These are phyloP conservation scores for Candida sp. DNA, from an alignment of 1,139 yeast genomes.

Conservation along the genomic window DNA sequence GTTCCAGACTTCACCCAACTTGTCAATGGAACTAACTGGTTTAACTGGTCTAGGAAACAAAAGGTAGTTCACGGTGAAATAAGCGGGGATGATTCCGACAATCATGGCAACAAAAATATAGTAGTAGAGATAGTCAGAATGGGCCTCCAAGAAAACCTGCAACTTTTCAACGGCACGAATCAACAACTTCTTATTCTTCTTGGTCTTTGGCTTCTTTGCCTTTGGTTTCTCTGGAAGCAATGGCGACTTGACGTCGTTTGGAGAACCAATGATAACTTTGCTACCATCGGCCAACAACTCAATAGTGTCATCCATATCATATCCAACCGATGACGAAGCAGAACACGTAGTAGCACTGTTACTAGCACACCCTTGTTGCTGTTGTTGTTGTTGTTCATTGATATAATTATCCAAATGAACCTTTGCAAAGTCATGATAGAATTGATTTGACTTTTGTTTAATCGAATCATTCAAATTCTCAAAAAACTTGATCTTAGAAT, in stretches of 20 bases:
- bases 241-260: neutral
- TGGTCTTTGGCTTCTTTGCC: neutral
- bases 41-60: constrained; percentile 3
- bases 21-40: constrained; percentile 12
- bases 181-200: constrained; percentile 1
- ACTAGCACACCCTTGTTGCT: neutral
- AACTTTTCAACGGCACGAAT: constrained; percentile 10
- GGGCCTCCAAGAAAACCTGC: constrained; percentile 18
- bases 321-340: neutral
- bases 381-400: constrained; percentile 12
- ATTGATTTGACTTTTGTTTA: constrained; percentile 26
- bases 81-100: constrained; percentile 12
- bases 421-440: constrained; percentile 25
- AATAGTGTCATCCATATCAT: constrained; percentile 8
- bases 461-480: constrained; percentile 32
- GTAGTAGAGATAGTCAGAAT: constrained; percentile 23
- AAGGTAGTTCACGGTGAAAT: constrained; percentile 6
- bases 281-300: constrained; percentile 2
- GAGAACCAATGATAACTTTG: neutral
- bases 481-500: constrained; percentile 27
- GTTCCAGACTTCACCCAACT: constrained; percentile 14
- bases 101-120: constrained; percentile 15
- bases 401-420: constrained; percentile 20
- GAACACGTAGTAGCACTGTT: neutral
- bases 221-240: neutral